These are phyloP conservation scores for Penicillium nordicum DNA, from an alignment of 2,329 filamentous ascomycete species.

Conservation along the genomic window DNA sequence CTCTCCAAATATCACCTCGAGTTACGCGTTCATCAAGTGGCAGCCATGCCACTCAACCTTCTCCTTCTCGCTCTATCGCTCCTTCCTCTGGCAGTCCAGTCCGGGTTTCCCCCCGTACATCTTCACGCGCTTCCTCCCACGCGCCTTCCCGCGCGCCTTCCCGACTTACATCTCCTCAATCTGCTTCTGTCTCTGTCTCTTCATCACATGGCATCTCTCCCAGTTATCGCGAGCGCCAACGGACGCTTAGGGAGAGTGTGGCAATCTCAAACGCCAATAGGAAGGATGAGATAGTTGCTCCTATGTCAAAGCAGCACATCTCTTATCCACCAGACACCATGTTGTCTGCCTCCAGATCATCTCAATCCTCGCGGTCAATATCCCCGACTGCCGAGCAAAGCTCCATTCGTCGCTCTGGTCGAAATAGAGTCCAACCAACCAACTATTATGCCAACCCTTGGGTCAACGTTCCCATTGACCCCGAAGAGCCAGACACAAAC, in stretches of 20 bases:
- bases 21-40: neutral
- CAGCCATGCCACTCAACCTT: neutral
- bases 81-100: neutral
- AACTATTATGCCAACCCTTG: conserved; percentile 32
- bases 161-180: neutral
- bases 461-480: conserved; percentile 12
- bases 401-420: conserved; percentile 26
- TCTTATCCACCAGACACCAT: too few species aligned
- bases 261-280: conserved; percentile 6
- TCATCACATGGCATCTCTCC: neutral
- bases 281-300: neutral
- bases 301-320: neutral
- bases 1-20: neutral
- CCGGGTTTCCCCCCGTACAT: neutral
- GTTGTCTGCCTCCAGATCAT: neutral
- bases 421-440: conserved; percentile 24
- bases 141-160: neutral
- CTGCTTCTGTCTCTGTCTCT: neutral
- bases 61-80: neutral
- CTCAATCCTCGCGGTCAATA: neutral
- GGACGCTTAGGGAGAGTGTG: conserved; percentile 4
- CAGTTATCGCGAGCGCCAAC: neutral
- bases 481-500: neutral
- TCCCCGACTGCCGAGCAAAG: neutral
- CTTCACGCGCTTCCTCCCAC: neutral